These are phyloP conservation scores for Corymbia calophylla DNA, from an alignment of 441 rosid species.

Conservation along the genomic window DNA sequence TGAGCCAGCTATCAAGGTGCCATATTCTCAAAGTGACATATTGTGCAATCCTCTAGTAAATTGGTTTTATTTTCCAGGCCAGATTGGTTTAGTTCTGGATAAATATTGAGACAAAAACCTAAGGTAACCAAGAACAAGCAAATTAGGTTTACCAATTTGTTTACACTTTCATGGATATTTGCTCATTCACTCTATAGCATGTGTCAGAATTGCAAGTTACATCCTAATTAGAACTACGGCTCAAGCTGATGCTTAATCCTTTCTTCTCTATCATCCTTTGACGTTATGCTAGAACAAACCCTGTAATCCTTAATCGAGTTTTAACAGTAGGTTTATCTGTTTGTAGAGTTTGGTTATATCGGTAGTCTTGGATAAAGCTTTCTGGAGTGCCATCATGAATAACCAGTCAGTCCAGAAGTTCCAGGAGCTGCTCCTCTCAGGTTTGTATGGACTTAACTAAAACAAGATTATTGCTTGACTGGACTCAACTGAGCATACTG, in stretches of 20 bases:
- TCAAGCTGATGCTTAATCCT: neutral
- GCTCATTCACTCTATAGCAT: neutral
- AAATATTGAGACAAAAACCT: neutral
- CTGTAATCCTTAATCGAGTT: neutral
- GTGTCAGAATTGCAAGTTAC: neutral
- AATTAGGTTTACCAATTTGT: neutral
- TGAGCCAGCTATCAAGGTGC: constrained; percentile 43
- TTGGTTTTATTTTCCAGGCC: neutral
- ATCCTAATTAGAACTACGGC: neutral
- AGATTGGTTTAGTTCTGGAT: neutral
- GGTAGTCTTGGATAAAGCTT: constrained; percentile 38
- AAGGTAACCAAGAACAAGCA: neutral
- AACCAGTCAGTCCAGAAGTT: constrained; percentile 42
- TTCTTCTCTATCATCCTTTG: neutral
- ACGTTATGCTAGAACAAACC: neutral
- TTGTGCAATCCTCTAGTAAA: neutral
- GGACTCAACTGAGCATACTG: neutral
- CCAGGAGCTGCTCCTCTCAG: constrained; percentile 20
- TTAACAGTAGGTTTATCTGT: neutral
- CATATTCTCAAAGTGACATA: neutral
- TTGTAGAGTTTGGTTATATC: constrained; percentile 50
- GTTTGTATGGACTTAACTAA: neutral
- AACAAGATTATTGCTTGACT: neutral
- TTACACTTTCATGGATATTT: neutral
- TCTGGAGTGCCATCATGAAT: constrained; percentile 50